Base-by-base conservation (phyloP, 2,329 filamentous ascomycete species). In the Phaeosphaeriaceae sp. region DNA sequence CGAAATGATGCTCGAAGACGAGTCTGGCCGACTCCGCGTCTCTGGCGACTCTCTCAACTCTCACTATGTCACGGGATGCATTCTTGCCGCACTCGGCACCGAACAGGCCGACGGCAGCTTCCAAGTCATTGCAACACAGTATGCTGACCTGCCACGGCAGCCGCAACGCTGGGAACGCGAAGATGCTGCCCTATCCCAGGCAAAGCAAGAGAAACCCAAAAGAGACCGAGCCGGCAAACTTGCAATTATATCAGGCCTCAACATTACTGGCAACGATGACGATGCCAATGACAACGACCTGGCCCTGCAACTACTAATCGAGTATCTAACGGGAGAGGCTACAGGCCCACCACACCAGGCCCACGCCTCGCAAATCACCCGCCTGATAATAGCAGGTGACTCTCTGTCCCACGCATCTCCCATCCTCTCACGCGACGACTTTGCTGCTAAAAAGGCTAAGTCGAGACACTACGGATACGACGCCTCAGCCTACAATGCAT, bases 401-500 rank as follows among this genome's bases (percentile, higher is more conserved):
- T 96, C 92, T 1, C 85, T 97, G 42, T 74, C 78, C 2, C 73
- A 81, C 40, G 75, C 70, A 36, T 77, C 70, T 18, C 78, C 74
- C 8, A 77, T 79, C 15, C 73, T 78, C 0, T 72, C 75, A 6
- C 69, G 77, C 39, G 76, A 82, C 48, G 77, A 79, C 42, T 66
- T 80, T 28, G 67, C 67, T 16, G 66, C 62, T 6, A 67, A 68
- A 68, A 80, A 67, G 60, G 37, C 75, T 81, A 61, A 85, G 81
- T 67, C 79, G 76, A 96, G 91, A 72, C 96, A 95, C 70, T 97
- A 97, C 75, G 93, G 94, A 52, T 97, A 97, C 76, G 94, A 99
- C 72, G 86, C 90, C 48, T 87, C 87, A 46, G 76, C 88, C 0
- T 99, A 97, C 79, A 96, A 99, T 68, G 81, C 93, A 1, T 80